These are phyloP conservation scores for Collybia sp. DNA, from an alignment of 768 basidiomycete genomes.

Conservation along the genomic window DNA sequence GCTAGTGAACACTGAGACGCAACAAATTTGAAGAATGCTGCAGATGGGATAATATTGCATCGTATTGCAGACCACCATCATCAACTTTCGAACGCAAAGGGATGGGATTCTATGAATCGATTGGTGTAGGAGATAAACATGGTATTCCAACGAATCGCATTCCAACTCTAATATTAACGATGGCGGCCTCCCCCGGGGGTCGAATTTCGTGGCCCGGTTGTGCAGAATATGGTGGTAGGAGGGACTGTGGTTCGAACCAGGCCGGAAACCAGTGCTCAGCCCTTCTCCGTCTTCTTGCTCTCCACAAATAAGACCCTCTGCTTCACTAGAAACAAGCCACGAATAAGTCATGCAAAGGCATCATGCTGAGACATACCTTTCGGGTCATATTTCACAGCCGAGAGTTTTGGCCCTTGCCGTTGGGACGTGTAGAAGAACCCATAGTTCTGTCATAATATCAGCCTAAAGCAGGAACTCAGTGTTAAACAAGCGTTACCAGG, in stretches of 20 bases:
- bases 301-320: slow-evolving; percentile 75
- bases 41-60: no score
- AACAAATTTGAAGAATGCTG: no score
- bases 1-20: no score
- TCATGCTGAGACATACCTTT: slow-evolving; percentile 45
- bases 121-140: no score
- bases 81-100: no score
- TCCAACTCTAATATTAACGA: no score
- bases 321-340: slow-evolving; percentile 49
- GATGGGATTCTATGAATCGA: no score
- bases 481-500: slow-evolving; percentile 4
- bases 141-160: no score
- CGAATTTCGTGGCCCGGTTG: no score
- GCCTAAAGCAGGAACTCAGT: not conserved
- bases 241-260: not conserved
- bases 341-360: not conserved
- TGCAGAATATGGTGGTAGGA: no score
- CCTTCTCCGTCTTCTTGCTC: slow-evolving; percentile 68
- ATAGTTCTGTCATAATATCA: slow-evolving; percentile 51
- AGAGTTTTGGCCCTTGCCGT: slow-evolving; percentile 71
- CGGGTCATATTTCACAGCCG: slow-evolving; percentile 92
- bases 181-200: no score
- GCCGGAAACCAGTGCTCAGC: not conserved
- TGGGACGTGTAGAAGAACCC: slow-evolving; percentile 85
- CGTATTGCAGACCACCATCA: no score